Evolutionary conservation across 805 yeast genomes (phyloP), one percentile per base, ranked within the genome.

Genomic region (Candida schatavii): DNA sequence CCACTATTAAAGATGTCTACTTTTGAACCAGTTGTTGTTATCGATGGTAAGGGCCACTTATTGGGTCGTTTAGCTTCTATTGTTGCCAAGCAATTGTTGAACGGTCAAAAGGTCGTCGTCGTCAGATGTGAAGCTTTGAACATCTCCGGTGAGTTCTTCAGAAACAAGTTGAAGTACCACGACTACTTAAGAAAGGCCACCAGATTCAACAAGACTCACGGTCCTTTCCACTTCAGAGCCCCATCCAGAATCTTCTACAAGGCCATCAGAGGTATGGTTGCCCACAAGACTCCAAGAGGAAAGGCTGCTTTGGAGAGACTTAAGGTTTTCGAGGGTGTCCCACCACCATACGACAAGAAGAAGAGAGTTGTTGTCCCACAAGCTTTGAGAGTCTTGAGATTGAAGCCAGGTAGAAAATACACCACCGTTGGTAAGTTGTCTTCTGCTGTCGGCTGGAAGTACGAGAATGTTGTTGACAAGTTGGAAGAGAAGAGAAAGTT

Each of bases 201-300:
- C 71, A 86, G 96, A 80, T 93, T 75, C 90, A 93, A 93, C 96
- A 89, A 89, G 81, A 85, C 81, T 68, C 85, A 89, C 75, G 99
- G 99, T 81, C 98, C 98, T 69, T 93, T 91, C 97, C 99, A 93
- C 76, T 93, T 93, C 96, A 93, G 98, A 80, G 99, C 99, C 54
- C 99, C 99, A 75, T 90, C 98, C 54, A 89, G 98, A 80, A 91
- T 93, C 78, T 89, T 93, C 78, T 90, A 90, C 95, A 93, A 93
- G 86, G 97, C 99, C 68, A 77, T 93, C 73, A 87, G 96, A 74
- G 99, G 99, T 80, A 93, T 93, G 99, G 79, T 93, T 67, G 80
- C 97, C 72, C 98, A 93, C 90, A 93, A 93, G 89, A 93, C 99
- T 61, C 93, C 98, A 64, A 93, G 98, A 79, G 99, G 99, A 78